phyloP scores from a whole-genome alignment of 2,329 filamentous ascomycete species.

The Curvularia verruculosa region DNA sequence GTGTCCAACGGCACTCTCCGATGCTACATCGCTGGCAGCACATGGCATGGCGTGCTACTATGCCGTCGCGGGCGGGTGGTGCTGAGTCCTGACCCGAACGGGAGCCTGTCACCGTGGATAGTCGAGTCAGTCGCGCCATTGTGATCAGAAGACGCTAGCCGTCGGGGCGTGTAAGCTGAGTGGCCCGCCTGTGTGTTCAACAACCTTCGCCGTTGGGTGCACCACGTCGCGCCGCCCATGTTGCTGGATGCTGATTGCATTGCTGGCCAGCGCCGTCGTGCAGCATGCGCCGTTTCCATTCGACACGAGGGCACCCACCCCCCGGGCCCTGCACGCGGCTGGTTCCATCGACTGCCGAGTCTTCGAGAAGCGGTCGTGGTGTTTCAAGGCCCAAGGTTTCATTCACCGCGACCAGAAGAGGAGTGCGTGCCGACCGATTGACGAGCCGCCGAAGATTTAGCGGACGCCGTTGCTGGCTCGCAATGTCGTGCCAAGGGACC shows the following conservation, averaged over 20 bases:
- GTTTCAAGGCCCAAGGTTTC: conserved; percentile 20
- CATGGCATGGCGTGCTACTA: too few relatives aligned
- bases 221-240: conserved; percentile 14
- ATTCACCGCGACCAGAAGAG: conserved; percentile 12
- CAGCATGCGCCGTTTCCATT: conserved; percentile 23
- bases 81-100: not conserved
- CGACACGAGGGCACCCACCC: conserved; percentile 12
- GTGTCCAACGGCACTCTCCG: not conserved
- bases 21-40: not conserved
- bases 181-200: conserved; percentile 20
- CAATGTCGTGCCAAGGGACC: conserved; percentile 14
- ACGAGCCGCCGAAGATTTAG: conserved; percentile 20
- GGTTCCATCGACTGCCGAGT: conserved; percentile 3
- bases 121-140: conserved; percentile 27
- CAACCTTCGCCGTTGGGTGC: conserved; percentile 15
- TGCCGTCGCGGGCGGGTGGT: too few relatives aligned
- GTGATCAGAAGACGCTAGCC: conserved; percentile 20
- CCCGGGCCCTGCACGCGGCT: conserved; percentile 9
- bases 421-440: conserved; percentile 15
- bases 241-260: too few relatives aligned
- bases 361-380: conserved; percentile 19
- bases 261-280: conserved; percentile 11
- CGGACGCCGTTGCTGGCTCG: conserved; percentile 17
- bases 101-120: conserved; percentile 36
- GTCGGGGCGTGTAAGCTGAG: conserved; percentile 28